Conservation (phyloP, 139 green algal genomes). For the Coccomyxa sp. region DNA sequence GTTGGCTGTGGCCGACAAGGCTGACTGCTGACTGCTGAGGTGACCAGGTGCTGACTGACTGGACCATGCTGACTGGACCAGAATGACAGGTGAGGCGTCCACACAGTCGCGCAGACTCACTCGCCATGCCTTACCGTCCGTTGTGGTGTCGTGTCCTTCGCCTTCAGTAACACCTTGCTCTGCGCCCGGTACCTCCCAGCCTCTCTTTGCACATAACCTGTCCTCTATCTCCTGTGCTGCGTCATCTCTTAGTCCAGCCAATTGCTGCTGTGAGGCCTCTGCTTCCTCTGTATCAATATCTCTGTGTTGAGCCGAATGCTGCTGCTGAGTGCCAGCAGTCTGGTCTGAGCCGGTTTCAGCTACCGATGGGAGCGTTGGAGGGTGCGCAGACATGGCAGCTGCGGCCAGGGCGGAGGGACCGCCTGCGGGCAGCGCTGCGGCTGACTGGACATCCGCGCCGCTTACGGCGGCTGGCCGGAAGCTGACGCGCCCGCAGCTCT, state of each 20-base stretch:
- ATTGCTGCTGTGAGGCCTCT: not conserved
- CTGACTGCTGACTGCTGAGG: no score
- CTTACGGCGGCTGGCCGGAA: not conserved
- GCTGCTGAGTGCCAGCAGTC: no score
- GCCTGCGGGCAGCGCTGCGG: not conserved
- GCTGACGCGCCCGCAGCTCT: not conserved
- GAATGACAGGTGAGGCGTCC: slow-evolving; percentile 6
- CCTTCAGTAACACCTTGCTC: not conserved
- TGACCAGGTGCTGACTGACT: no score
- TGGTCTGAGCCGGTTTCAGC: no score
- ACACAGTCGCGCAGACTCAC: slow-evolving; percentile 21
- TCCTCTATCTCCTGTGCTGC: not conserved
- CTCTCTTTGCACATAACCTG: not conserved
- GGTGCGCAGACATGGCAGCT: no score
- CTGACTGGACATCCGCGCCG: not conserved
- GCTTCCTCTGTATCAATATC: not conserved
- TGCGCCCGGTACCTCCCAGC: no score
- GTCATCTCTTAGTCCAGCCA: not conserved
- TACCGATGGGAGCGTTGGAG: no score
- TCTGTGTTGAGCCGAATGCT: no score
- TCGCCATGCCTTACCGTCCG: slow-evolving; percentile 9
- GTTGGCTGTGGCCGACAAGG: not conserved
- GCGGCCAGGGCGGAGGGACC: not conserved
- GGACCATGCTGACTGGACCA: not conserved
- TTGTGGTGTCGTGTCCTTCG: not conserved